Conservation (phyloP, 1,139 yeast genomes). For the Pichia inconspicua region DNA sequence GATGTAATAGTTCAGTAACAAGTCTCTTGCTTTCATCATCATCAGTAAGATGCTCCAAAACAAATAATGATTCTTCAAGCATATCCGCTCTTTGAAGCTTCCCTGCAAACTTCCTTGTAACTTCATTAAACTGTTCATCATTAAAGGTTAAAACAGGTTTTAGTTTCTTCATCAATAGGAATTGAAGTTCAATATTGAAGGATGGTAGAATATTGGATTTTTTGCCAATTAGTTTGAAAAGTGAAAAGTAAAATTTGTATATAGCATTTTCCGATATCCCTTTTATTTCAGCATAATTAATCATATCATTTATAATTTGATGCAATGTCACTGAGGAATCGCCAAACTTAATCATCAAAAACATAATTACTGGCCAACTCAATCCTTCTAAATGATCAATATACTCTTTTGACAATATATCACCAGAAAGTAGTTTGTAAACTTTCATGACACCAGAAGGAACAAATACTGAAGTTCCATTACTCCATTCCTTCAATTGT, state of each 20-base stretch:
- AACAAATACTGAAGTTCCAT: conserved; percentile 34
- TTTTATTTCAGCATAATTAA: conserved; percentile 9
- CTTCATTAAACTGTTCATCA: conserved; percentile 31
- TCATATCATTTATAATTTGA: conserved; percentile 13
- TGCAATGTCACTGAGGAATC: conserved; percentile 28
- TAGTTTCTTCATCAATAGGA: conserved; percentile 19
- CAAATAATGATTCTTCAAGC: conserved; percentile 56
- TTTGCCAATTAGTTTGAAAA: conserved; percentile 34
- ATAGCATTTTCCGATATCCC: conserved; percentile 3
- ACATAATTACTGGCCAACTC: conserved; percentile 62
- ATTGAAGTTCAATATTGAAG: conserved; percentile 25
- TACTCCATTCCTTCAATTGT: conserved; percentile 64
- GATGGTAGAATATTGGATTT: conserved; percentile 9
- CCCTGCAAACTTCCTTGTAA: conserved; percentile 45
- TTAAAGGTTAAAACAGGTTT: conserved; percentile 11
- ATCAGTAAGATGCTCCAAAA: conserved; percentile 49
- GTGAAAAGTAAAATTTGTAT: conserved; percentile 21
- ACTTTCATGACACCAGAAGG: conserved; percentile 50
- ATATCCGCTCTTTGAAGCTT: conserved; percentile 42
- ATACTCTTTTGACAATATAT: conserved; percentile 29
- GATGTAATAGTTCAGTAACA: conserved; percentile 36
- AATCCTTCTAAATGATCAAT: conserved; percentile 37
- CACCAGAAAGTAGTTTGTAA: conserved; percentile 61
- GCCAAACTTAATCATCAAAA: conserved; percentile 56
- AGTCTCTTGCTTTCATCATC: background rate